Conservation (phyloP, 306 rosid species). For the Macrotyloma uniflorum region DNA sequence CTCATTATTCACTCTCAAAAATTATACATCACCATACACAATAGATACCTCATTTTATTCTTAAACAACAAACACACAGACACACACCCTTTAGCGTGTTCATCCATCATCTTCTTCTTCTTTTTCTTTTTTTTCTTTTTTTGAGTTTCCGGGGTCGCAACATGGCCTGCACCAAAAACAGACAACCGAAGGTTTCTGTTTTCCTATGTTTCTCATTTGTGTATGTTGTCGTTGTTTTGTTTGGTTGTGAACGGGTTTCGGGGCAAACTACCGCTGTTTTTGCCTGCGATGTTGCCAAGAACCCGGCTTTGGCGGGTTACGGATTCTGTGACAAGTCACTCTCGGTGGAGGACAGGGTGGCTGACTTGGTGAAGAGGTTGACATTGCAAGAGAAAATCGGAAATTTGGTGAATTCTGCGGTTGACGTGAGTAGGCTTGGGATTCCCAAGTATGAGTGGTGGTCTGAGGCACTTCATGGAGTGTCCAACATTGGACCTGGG, state of each 20-base stretch:
- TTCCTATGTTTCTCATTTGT: slow-evolving; percentile 44
- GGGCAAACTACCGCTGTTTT: slow-evolving; percentile 64
- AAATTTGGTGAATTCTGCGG: slow-evolving; percentile 63
- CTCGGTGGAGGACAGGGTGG: slow-evolving; percentile 55
- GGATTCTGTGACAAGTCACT: slow-evolving; percentile 72
- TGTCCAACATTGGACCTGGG: slow-evolving; percentile 83
- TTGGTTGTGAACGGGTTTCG: slow-evolving; percentile 30
- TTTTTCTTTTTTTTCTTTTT: too few species aligned
- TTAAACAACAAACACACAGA: neutral
- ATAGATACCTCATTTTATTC: neutral
- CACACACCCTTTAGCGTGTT: slow-evolving; percentile 27
- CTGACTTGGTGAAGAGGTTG: slow-evolving; percentile 74
- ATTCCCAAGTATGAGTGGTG: slow-evolving; percentile 93
- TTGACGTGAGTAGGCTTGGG: slow-evolving; percentile 73
- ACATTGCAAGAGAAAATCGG: slow-evolving; percentile 82
- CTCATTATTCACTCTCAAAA: neutral
- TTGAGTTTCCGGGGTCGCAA: slow-evolving; percentile 1
- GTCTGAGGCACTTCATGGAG: slow-evolving; percentile 98
- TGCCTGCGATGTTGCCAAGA: slow-evolving; percentile 60
- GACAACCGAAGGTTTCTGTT: slow-evolving; percentile 66
- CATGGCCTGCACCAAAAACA: slow-evolving; percentile 56
- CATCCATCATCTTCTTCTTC: too few species aligned
- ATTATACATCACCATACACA: neutral
- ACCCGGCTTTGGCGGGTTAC: slow-evolving; percentile 44
- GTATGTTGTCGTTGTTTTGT: slow-evolving; percentile 5